Percentiles rank a stretch among this genome's conserved stretches.
Conservation (phyloP, 2,329 filamentous ascomycete genomes). For the Cephalotrichum gorgonifer region DNA sequence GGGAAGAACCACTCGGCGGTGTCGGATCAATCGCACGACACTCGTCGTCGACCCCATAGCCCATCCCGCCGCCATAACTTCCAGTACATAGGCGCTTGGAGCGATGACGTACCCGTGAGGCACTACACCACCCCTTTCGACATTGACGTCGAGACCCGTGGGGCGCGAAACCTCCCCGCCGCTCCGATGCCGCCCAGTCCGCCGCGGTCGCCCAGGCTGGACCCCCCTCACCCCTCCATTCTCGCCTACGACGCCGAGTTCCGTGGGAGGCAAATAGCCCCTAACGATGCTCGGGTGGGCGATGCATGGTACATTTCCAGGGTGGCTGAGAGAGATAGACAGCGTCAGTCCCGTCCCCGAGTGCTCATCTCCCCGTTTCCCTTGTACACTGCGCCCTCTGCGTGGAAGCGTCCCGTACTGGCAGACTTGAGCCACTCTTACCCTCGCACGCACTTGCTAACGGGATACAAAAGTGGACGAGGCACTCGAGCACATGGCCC, state of each 20-base stretch:
- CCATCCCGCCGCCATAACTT: neutral
- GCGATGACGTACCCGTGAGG: neutral
- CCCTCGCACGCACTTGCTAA: neutral
- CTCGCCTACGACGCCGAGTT: constrained; percentile 1
- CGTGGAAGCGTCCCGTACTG: too few relatives aligned
- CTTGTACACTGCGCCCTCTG: too few relatives aligned
- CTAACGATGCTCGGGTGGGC: neutral
- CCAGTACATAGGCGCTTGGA: neutral
- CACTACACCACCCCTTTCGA: neutral
- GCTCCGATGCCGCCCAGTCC: neutral
- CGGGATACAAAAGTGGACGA: neutral
- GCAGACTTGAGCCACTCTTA: neutral
- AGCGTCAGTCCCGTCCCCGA: neutral
- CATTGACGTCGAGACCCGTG: neutral
- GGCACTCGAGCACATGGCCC: neutral
- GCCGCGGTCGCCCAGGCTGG: neutral
- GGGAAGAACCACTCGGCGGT: neutral
- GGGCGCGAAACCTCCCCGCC: neutral
- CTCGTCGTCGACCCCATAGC: neutral
- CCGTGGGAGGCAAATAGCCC: neutral
- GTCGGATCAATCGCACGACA: neutral
- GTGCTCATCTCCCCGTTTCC: neutral
- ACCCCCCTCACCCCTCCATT: neutral
- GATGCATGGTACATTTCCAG: neutral
- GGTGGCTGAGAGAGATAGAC: neutral